A percentile compares a stretch with the other conserved stretches of the same genome.
Evolutionary conservation across 2,329 filamentous ascomycete genomes (phyloP).

Genomic region (Cercospora janseana): DNA sequence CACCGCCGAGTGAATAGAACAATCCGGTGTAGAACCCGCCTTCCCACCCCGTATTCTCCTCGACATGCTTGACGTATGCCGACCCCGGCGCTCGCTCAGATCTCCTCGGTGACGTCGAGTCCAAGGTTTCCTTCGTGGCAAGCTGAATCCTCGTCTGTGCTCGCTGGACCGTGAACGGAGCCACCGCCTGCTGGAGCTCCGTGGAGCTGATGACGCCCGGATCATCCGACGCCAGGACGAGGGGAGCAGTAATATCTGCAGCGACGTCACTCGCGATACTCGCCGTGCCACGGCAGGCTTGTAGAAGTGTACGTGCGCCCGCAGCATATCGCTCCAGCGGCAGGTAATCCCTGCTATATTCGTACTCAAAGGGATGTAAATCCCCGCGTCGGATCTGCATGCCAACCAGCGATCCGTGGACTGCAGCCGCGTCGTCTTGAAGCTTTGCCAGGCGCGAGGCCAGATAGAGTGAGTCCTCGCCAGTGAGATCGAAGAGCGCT

Average conservation of each 20-base stretch:
- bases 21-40: constrained; percentile 80
- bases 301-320: constrained; percentile 18
- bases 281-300: constrained; percentile 52
- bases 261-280: constrained; percentile 50
- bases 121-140: constrained; percentile 60
- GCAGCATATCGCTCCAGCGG: constrained; percentile 64
- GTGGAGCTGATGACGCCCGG: constrained; percentile 67
- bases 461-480: constrained; percentile 66
- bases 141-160: constrained; percentile 77
- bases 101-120: constrained; percentile 36
- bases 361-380: constrained; percentile 73
- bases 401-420: constrained; percentile 61
- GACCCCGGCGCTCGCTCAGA: constrained; percentile 43
- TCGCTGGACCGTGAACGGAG: constrained; percentile 42
- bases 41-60: constrained; percentile 80
- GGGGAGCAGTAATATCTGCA: constrained; percentile 27
- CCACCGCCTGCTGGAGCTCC: constrained; percentile 55
- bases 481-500: constrained; percentile 67
- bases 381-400: constrained; percentile 81
- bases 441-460: constrained; percentile 58
- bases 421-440: constrained; percentile 45
- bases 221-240: constrained; percentile 77
- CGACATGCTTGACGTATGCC: constrained; percentile 64
- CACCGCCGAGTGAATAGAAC: constrained; percentile 71
- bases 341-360: constrained; percentile 75